phyloP scores from a whole-genome alignment of 1,139 yeast genomes.

The Blastobotrys elegans region DNA sequence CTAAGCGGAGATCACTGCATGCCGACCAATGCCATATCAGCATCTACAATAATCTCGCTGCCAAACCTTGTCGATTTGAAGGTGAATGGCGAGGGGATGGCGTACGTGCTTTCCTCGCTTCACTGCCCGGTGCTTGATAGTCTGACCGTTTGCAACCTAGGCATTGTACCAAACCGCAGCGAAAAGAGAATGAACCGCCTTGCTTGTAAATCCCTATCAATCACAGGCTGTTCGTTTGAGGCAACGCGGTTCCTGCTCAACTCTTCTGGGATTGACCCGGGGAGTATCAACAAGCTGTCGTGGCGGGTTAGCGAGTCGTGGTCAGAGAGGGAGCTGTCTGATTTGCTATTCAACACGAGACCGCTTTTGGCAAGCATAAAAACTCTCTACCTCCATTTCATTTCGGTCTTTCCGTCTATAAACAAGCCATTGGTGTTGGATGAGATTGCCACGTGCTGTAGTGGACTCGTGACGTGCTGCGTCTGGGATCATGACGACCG shows the following conservation, averaged over 20 bases:
- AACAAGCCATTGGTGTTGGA: slow-evolving; percentile 6
- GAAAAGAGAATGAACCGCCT: background rate
- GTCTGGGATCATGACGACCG: slow-evolving; percentile 6
- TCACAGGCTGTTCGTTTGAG: background rate
- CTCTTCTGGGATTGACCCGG: background rate
- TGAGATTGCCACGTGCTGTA: background rate
- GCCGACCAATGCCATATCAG: background rate
- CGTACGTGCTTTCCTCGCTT: background rate
- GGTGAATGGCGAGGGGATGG: slow-evolving; percentile 4
- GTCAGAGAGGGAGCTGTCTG: background rate
- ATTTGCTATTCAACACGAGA: background rate
- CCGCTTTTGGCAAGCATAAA: background rate
- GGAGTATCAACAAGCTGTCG: background rate
- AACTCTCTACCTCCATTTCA: slow-evolving; percentile 2
- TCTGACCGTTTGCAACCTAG: background rate
- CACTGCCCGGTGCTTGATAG: background rate
- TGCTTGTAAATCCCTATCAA: background rate
- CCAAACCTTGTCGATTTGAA: background rate
- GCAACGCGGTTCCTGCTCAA: background rate
- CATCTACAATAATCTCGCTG: background rate
- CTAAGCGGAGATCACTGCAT: background rate
- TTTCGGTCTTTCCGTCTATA: background rate
- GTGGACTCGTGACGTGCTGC: background rate
- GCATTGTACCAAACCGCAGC: background rate
- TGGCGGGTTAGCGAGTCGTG: background rate